Percentiles rank a stretch among this genome's conserved stretches.
Conservation (phyloP, 176 grass and related monocot genomes). For the sorghum (Sorghum bicolor) region Sorghum_bicolor_NCBIv3 NC_012877.2:2382001-2382500, state of each 20-base stretch:
- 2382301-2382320: not conserved
- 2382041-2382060: slow-evolving; percentile 1
- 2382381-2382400: not conserved
- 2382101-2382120: too few species aligned
- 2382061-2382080: not conserved
- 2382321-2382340: not conserved
- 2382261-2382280: not conserved
- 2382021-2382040: not conserved
- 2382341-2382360: not conserved
- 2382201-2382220: slow-evolving; percentile 73
- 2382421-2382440: not conserved
- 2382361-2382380: not conserved
- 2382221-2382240: slow-evolving; percentile 57
- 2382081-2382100: not conserved
- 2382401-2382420: not conserved
- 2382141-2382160: slow-evolving; percentile 54
- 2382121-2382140: too few species aligned
- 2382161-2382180: slow-evolving; percentile 65
- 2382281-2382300: not conserved
- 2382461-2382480: not conserved
- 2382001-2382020: too few species aligned
- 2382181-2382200: slow-evolving; percentile 72
- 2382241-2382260: slow-evolving; percentile 64
- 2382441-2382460: not conserved
- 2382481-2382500: not conserved